Evolutionary conservation across 2,329 filamentous ascomycete genomes (phyloP).

Genomic region (Malbranchea zuffiana): DNA sequence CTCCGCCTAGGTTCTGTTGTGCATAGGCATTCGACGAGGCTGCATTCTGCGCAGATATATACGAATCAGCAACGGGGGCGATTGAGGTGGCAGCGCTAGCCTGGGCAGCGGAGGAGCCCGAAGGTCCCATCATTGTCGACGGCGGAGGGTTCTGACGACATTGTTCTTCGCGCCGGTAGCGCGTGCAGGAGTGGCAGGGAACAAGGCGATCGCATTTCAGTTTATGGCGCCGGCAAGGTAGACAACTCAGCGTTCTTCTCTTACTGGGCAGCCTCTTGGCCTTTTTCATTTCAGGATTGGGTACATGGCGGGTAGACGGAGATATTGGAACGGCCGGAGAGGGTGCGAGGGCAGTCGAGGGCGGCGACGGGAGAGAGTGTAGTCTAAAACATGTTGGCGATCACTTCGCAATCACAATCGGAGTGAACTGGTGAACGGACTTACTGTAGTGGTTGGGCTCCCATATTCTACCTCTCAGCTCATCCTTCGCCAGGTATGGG

Average conservation of each 20-base stretch:
- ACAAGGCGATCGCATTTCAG: constrained; percentile 25
- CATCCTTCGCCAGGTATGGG: too few relatives aligned
- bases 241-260: constrained; percentile 21
- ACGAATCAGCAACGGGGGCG: constrained; percentile 4
- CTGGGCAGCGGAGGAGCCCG: constrained; percentile 2
- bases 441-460: not conserved
- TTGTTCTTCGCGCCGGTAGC: constrained; percentile 23
- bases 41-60: too few relatives aligned
- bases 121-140: constrained; percentile 12
- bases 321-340: too few relatives aligned
- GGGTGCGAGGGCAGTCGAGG: too few relatives aligned
- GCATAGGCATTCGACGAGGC: constrained; percentile 1
- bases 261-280: constrained; percentile 10
- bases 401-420: constrained; percentile 1
- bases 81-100: not conserved
- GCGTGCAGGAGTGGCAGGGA: constrained; percentile 23
- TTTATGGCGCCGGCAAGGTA: constrained; percentile 25
- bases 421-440: not conserved
- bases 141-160: constrained; percentile 23
- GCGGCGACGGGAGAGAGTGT: constrained; percentile 3
- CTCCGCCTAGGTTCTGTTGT: too few relatives aligned
- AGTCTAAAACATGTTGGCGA: not conserved
- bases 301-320: too few relatives aligned
- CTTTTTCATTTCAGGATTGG: too few relatives aligned
- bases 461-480: too few relatives aligned